Evolutionary conservation across 2,329 filamentous ascomycete species (phyloP), one percentile per base, ranked within the genome.

Genomic region (Fusarium foetens): DNA sequence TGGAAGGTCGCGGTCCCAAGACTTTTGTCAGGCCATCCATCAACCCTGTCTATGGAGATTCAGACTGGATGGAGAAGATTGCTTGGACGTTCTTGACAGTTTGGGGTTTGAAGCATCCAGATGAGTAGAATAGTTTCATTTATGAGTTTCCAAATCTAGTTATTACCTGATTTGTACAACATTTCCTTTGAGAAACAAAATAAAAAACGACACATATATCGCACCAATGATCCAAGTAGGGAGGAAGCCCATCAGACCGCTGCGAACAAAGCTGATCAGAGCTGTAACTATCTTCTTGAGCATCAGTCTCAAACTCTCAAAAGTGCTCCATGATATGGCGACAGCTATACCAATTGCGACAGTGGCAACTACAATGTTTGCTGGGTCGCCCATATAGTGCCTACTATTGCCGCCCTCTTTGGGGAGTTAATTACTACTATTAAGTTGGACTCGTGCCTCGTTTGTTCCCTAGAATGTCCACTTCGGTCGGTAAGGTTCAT

Each of bases 371-470:
- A 17, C 7, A 31, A 17, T 2, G 21, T n/a, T n/a, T 14, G 3
- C 27, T 31, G 6, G 3, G 7, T n/a, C 27, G 45, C 21, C 19
- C 5, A n/a, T 48, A 8, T 48, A 1, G 7, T n/a, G 45, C 21
- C 9, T 12, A 16, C 4, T 4, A 46, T 29, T 46, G 13, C 13
- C 43, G 6, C 19, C 19, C 6, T 29, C 3, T 4, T 46, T 9
- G 13, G 19, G 4, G 13, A 16, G 1, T 14, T 19, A 2, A 4
- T 16, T 16, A 4, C 25, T 11, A n/a, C 19, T 0, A 19, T 27
- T 1, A 10, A 2, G 8, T 10, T 21, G 19, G 4, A 21, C 27
- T 29, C 2, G 2, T 48, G 21, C 3, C 6, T 4, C 6, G 3
- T 17, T 17, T 29, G 1, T 27, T 29, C 6, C 9, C 27, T 48